Base-by-base conservation (phyloP, 306 rosid species). In the Oxytropis ochrocephala region DNA sequence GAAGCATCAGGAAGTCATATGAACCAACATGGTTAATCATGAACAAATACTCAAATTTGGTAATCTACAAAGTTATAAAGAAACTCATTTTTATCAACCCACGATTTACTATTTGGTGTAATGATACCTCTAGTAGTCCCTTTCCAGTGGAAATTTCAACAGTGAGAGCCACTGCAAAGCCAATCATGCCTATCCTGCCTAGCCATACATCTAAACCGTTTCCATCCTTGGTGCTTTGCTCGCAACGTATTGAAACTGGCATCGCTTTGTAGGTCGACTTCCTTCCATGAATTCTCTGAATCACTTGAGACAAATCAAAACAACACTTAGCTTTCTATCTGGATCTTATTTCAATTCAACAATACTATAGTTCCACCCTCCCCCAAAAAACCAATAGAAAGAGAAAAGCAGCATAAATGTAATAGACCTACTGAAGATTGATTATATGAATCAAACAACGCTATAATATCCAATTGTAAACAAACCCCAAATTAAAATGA, bases 101-200 rank as follows among this genome's bases (percentile, higher is more conserved):
- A 27, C 41, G 2, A 56, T 75, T 17, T 12, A 36, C 52, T 9
- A 41, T 5, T 10, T 11, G 50, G 49, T 24, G 46, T 12, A 33
- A 38, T 10, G 65, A 53, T 86, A 93, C 98, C 98, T 93, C 96
- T 43, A 93, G 77, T 67, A 93, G 89, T 59, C 98, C 98, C 82
- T 84, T 93, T 29, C 98, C 97, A 0, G 97, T 88, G 16, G 88
- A 70, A 70, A 93, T 58, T 90, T 93, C 98, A 54, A 90, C 90
- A 58, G 75, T 67, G 24, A 90, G 72, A 64, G 96, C 98, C 6
- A 52, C 78, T 12, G 97, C 87, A 81, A 94, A 94, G 46, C 98
- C 95, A 67, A 94, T 75, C 98, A 94, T 94, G 56, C 95, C 97
- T 7, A 75, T n/a, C 73, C 98, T 84, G 55, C 97, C 95, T 3